phyloP scores from a whole-genome alignment of 2,329 filamentous ascomycete species.

The Ceratocystis variospora region DNA sequence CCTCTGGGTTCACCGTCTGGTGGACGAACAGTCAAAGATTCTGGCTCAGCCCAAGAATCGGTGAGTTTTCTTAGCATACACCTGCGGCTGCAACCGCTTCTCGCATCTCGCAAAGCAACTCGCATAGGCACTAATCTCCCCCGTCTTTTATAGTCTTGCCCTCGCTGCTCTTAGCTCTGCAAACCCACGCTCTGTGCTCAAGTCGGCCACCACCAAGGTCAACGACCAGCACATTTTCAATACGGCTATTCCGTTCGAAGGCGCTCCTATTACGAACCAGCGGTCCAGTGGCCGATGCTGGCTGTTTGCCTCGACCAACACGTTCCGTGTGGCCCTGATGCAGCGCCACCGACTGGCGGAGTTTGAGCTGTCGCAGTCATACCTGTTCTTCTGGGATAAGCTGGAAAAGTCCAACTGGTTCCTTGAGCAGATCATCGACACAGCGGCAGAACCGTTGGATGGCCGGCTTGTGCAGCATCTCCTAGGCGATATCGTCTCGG shows the following conservation, averaged over 20 bases:
- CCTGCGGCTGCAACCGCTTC: background rate
- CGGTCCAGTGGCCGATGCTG: constrained; percentile 71
- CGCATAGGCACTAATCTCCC: no score
- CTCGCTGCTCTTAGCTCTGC: constrained; percentile 57
- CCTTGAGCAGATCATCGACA: constrained; percentile 69
- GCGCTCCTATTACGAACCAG: constrained; percentile 74
- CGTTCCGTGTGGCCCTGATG: constrained; percentile 81
- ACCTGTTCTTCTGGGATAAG: constrained; percentile 90
- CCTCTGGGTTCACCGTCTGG: constrained; percentile 39
- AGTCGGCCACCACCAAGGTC: constrained; percentile 47
- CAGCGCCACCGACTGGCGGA: constrained; percentile 61
- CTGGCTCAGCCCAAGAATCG: constrained; percentile 53
- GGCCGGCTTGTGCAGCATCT: constrained; percentile 58
- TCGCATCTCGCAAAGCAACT: no score
- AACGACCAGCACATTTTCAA: constrained; percentile 72
- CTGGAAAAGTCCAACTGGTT: constrained; percentile 86
- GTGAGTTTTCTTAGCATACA: constrained; percentile 27
- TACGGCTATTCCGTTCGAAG: constrained; percentile 67
- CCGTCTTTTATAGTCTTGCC: constrained; percentile 43
- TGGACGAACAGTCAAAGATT: constrained; percentile 47
- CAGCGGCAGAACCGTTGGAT: constrained; percentile 55
- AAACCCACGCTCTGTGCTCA: constrained; percentile 51
- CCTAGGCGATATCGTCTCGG: constrained; percentile 53
- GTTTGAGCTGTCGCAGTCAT: constrained; percentile 78
- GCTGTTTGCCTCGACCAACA: constrained; percentile 85